These are phyloP conservation scores for Aspergillus neotritici DNA, from an alignment of 2,329 filamentous ascomycete species.

Conservation along the genomic window DNA sequence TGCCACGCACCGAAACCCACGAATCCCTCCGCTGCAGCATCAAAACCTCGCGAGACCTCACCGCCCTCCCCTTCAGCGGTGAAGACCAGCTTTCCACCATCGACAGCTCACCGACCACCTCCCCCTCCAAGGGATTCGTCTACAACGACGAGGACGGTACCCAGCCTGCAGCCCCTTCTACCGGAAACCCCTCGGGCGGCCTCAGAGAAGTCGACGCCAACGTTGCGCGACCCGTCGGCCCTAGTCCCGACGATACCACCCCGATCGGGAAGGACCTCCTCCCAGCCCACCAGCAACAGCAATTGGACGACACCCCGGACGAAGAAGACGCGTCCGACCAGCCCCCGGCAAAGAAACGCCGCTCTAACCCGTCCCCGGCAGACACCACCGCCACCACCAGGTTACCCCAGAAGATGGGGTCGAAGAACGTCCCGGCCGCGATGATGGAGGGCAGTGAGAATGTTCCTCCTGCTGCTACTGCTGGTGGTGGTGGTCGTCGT, in stretches of 20 bases:
- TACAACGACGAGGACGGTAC: slow-evolving; percentile 46
- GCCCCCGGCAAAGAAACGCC: slow-evolving; percentile 24
- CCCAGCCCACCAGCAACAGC: background rate
- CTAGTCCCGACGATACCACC: slow-evolving; percentile 15
- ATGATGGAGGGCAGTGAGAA: slow-evolving; percentile 45
- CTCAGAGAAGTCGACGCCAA: slow-evolving; percentile 51
- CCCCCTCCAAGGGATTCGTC: slow-evolving; percentile 48
- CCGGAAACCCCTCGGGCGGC: slow-evolving; percentile 35
- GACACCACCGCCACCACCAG: too few relatives aligned
- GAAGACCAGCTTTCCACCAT: slow-evolving; percentile 20
- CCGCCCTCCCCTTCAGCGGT: slow-evolving; percentile 27
- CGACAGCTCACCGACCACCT: slow-evolving; percentile 25
- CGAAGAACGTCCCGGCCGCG: slow-evolving; percentile 32
- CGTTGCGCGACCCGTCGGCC: slow-evolving; percentile 33
- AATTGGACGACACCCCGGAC: slow-evolving; percentile 12
- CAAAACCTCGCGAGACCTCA: slow-evolving; percentile 37
- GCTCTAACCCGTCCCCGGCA: slow-evolving; percentile 22
- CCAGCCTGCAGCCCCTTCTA: slow-evolving; percentile 24
- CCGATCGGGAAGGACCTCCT: slow-evolving; percentile 7
- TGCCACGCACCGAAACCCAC: slow-evolving; percentile 69
- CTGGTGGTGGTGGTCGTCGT: slow-evolving; percentile 22
- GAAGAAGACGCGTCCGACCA: slow-evolving; percentile 22
- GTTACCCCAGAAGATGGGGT: slow-evolving; percentile 38
- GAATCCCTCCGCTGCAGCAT: slow-evolving; percentile 52
- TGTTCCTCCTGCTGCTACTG: slow-evolving; percentile 24